Evolutionary conservation across 345 rosid species (phyloP).

Genomic region (Rhizophora apiculata): DNA sequence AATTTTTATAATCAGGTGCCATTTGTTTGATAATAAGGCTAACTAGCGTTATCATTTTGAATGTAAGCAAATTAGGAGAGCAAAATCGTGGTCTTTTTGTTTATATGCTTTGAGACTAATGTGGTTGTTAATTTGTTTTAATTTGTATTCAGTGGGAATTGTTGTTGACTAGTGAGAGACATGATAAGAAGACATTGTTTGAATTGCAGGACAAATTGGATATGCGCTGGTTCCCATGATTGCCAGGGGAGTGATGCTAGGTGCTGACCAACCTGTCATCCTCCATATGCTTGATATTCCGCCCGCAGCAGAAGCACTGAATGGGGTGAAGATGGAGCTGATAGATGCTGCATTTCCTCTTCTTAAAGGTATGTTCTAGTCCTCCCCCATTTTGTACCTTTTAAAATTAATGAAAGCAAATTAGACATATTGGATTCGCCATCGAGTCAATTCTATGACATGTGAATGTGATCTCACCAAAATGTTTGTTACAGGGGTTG

Average conservation of each 20-base stretch:
- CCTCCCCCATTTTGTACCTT: neutral
- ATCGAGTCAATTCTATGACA: slow-evolving; percentile 5
- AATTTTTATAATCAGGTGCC: too few species aligned
- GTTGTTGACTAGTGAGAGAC: neutral
- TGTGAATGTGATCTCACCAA: slow-evolving; percentile 6
- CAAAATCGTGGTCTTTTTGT: too few species aligned
- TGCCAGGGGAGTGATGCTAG: slow-evolving; percentile 97
- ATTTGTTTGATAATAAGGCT: too few species aligned
- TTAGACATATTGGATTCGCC: neutral
- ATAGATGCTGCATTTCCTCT: slow-evolving; percentile 97
- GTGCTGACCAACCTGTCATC: slow-evolving; percentile 96
- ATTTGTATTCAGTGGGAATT: neutral
- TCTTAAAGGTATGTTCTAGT: slow-evolving; percentile 59
- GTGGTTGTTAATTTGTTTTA: neutral
- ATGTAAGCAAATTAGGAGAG: too few species aligned
- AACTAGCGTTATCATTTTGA: too few species aligned
- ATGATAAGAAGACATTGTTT: neutral
- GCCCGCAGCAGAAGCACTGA: slow-evolving; percentile 94
- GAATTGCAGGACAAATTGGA: slow-evolving; percentile 88
- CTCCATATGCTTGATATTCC: slow-evolving; percentile 99
- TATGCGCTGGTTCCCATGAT: slow-evolving; percentile 99
- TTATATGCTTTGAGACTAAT: neutral
- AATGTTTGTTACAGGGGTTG: slow-evolving; percentile 61
- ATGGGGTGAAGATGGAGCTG: slow-evolving; percentile 98
- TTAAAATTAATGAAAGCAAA: neutral